Evolutionary conservation across 106 monocot species (phyloP).

Genomic region (Apostasia ramifera): DNA sequence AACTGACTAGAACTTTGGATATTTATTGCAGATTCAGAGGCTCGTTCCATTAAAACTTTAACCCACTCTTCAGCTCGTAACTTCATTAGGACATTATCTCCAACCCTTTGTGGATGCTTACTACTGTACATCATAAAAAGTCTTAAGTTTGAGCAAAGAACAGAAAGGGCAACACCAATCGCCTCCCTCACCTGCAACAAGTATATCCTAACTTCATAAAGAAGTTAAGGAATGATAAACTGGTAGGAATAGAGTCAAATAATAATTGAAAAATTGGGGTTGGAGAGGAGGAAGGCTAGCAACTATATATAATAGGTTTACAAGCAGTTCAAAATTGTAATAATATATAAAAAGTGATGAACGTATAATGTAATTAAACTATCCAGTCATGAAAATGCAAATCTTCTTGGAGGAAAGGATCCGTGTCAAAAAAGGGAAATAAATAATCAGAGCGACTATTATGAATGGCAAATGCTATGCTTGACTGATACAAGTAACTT

Average conservation of each 20-base stretch:
- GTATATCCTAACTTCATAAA: slow-evolving; percentile 7
- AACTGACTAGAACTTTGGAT: slow-evolving; percentile 65
- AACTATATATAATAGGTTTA: too few species aligned
- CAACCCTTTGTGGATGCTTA: slow-evolving; percentile 5
- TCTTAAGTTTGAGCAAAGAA: slow-evolving; percentile 77
- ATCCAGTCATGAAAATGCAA: not conserved
- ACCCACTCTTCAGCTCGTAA: slow-evolving; percentile 43
- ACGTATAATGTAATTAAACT: not conserved
- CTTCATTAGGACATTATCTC: slow-evolving; percentile 21
- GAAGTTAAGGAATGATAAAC: not conserved
- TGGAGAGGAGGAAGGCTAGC: too few species aligned
- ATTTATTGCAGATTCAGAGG: slow-evolving; percentile 49
- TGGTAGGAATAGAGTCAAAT: not conserved
- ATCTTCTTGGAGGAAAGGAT: not conserved
- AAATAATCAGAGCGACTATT: too few species aligned
- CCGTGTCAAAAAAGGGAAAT: too few species aligned
- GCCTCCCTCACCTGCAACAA: slow-evolving; percentile 79
- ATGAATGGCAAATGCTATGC: too few species aligned
- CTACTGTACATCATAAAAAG: slow-evolving; percentile 23
- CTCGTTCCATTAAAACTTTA: slow-evolving; percentile 36
- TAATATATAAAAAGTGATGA: not conserved
- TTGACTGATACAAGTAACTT: too few species aligned
- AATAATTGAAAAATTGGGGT: too few species aligned
- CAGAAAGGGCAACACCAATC: slow-evolving; percentile 61
- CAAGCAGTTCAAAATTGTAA: too few species aligned